phyloP scores from a whole-genome alignment of 1,284 basidiomycete species.

The Stereum hirsutum region DNA sequence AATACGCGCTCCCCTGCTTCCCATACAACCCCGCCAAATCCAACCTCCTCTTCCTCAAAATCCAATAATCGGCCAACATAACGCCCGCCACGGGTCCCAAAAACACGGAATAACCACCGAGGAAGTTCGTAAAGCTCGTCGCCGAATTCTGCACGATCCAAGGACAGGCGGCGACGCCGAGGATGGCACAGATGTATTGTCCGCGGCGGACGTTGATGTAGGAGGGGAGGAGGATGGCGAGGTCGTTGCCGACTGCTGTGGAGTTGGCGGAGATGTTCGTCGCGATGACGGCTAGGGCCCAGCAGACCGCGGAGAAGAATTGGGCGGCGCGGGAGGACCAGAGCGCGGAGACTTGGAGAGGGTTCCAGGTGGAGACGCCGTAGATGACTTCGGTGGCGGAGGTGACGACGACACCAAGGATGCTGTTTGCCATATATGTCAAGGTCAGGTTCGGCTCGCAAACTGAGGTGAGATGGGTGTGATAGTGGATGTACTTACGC shows the following conservation, averaged over 20 bases:
- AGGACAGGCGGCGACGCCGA: neutral
- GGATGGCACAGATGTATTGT: neutral
- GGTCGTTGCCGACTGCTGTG: neutral
- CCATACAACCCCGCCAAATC: neutral
- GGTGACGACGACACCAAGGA: neutral
- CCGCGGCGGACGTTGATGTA: neutral
- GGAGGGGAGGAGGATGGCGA: neutral
- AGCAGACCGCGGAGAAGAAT: neutral
- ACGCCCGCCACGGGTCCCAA: neutral
- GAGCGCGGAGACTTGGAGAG: neutral
- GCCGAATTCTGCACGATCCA: neutral
- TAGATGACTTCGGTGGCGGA: neutral
- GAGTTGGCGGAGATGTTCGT: neutral
- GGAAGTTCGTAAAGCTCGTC: neutral
- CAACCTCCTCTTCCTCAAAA: neutral
- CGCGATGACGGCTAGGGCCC: neutral
- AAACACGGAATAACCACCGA: neutral
- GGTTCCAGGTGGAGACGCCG: neutral
- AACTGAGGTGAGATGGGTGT: neutral
- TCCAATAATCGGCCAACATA: neutral
- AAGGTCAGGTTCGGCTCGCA: neutral
- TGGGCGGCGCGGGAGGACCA: neutral
- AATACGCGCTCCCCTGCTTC: neutral
- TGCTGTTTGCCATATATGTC: neutral
- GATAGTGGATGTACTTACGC: neutral